These are phyloP conservation scores for Calonectria multiphialidica DNA, from an alignment of 2,329 filamentous ascomycete species.

Conservation along the genomic window DNA sequence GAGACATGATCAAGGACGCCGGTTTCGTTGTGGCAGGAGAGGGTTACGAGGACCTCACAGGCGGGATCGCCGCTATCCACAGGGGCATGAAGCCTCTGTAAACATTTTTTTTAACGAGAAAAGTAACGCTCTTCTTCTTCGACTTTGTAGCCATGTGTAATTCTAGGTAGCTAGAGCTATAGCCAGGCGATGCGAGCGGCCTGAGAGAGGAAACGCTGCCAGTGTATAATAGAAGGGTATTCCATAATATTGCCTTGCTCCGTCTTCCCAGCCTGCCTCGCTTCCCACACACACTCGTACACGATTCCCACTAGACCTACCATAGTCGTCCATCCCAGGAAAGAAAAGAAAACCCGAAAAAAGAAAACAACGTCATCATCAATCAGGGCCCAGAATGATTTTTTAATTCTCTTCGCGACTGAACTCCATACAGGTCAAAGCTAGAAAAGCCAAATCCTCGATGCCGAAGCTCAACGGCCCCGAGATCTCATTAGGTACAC, in stretches of 20 bases:
- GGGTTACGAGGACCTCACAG: slow-evolving; percentile 91
- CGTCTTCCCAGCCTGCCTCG: slow-evolving; percentile 19
- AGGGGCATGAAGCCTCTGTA: slow-evolving; percentile 88
- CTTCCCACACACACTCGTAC: not conserved
- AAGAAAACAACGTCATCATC: slow-evolving; percentile 17
- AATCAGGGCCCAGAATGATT: slow-evolving; percentile 43
- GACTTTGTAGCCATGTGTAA: slow-evolving; percentile 35
- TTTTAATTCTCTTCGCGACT: slow-evolving; percentile 46
- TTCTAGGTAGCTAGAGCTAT: slow-evolving; percentile 31
- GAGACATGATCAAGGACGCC: slow-evolving; percentile 83
- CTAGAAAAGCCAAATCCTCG: slow-evolving; percentile 45
- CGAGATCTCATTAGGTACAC: slow-evolving; percentile 54
- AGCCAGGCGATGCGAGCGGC: slow-evolving; percentile 24
- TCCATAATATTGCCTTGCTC: slow-evolving; percentile 25
- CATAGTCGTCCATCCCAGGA: not conserved
- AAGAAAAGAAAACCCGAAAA: slow-evolving; percentile 21
- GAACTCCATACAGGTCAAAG: slow-evolving; percentile 50
- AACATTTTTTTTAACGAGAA: slow-evolving; percentile 6
- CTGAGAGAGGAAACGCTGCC: slow-evolving; percentile 23
- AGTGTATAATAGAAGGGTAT: slow-evolving; percentile 43
- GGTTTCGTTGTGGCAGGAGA: slow-evolving; percentile 87
- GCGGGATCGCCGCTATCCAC: slow-evolving; percentile 95
- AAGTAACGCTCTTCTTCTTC: not conserved
- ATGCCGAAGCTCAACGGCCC: slow-evolving; percentile 43
- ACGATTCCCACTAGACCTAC: not conserved